Evolutionary conservation across 257 asterid species (phyloP), one percentile per base, ranked within the genome.

Genomic region (Pogostemon cablin): DNA sequence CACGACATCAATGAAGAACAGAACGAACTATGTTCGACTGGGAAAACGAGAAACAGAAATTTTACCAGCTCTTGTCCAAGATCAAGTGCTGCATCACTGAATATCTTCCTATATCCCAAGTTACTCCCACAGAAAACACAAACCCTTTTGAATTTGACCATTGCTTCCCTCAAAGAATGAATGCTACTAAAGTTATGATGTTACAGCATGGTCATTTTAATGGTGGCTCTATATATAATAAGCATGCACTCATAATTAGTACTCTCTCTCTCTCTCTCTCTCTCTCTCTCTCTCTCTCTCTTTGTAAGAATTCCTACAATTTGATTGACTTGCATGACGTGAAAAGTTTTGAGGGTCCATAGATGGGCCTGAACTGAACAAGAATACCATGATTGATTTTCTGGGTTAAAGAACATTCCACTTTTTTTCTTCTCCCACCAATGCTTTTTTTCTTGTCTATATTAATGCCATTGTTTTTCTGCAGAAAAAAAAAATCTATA

Each of bases 101-200:
- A 87, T 62, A 83, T 81, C 80, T 68, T 77, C 57, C 82, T 87
- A 43, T 83, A 50, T 12, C 93, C 93, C 8, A 79, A 57, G 74
- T 77, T 87, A 49, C 93, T 87, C 34, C 93, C 93, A 72, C 90
- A 84, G 76, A 82, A 87, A 25, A 87, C 93, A 71, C 93, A 87
- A 64, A 87, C 82, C 79, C 78, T 87, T 76, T 79, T 81, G 79
- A 85, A 85, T n/a, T 81, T 81, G 4, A 75, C 78, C 87, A 81
- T 86, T 50, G 3, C 53, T 38, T 58, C 42, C 55, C 49, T 3
- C 17, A 15, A 15, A 15, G 17, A 15, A 15, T 15, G 32, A 56
- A 17, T 68, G 68, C 72, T 7, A 15, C 3, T 69, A 17, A 75
- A 72, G 37, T 25, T 20, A 25, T 65, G 44, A 37, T 64, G 15